A percentile compares a stretch with the other conserved stretches of the same genome.
phyloP scores from a whole-genome alignment of 2,329 filamentous ascomycete genomes.

The Sarocladiaceae sp. region DNA sequence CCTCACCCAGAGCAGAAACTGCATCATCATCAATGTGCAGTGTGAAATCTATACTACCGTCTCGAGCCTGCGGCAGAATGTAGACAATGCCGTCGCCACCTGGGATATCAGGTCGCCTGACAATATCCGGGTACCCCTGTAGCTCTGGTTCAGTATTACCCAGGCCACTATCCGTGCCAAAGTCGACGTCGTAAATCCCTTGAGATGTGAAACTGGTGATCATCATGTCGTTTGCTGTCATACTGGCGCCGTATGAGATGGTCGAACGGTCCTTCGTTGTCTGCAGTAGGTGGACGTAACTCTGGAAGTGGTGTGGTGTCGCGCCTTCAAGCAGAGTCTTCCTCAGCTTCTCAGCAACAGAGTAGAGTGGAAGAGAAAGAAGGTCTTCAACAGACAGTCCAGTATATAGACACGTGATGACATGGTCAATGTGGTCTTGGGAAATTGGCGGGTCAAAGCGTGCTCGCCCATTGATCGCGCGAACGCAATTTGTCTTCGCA shows the following conservation, averaged over 20 bases:
- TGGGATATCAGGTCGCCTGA: slow-evolving; percentile 2
- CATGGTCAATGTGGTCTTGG: not conserved
- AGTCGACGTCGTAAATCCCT: not conserved
- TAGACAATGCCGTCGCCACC: not conserved
- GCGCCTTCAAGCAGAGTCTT: not conserved
- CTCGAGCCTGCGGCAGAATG: not conserved
- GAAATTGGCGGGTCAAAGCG: slow-evolving; percentile 1
- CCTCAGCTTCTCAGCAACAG: not conserved
- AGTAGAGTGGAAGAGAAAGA: not conserved
- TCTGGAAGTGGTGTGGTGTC: not conserved
- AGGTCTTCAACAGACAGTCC: not conserved
- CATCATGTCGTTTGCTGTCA: slow-evolving; percentile 1
- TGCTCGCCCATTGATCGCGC: slow-evolving; percentile 1
- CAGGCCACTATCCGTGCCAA: slow-evolving; percentile 1
- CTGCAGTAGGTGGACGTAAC: not conserved
- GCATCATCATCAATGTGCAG: slow-evolving; percentile 3
- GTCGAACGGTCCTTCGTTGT: slow-evolving; percentile 1
- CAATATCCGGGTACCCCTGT: not conserved
- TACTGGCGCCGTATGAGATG: slow-evolving; percentile 2
- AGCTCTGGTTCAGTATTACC: not conserved
- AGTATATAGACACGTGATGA: not conserved
- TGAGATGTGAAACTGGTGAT: not conserved
- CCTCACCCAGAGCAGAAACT: not conserved
- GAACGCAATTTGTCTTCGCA: not conserved
- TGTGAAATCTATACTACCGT: not conserved